Base-by-base conservation (phyloP, 306 rosid species). In the Trichosanthes cucumerina region DNA sequence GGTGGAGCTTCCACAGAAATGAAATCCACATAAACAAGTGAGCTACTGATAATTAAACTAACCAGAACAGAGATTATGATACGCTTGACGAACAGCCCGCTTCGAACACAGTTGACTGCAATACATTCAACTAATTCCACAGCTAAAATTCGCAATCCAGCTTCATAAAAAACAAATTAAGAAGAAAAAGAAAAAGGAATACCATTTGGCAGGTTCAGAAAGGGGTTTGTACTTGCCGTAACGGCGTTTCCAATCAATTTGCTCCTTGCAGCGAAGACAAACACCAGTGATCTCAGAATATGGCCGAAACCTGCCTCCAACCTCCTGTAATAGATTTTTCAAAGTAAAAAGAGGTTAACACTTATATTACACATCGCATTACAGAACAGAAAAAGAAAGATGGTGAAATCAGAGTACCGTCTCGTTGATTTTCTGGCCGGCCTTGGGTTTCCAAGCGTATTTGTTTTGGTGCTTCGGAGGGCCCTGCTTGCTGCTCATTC, bases 191-290 rank as follows among this genome's bases (percentile, higher is more conserved):
- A 2, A 24, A 41, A 7, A 21, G 11, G 16, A 24, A 36, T 77
- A 92, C 97, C 96, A 95, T 85, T 92, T 95, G 11, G 97, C 86
- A 12, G 97, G 98, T 78, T 92, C 89, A 18, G 87, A 43, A 53
- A 95, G 93, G 50, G 91, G 69, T 87, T 95, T 95, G 88, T 92
- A 95, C 75, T 92, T 95, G 4, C 97, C 97, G 54, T 92, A 92
- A 24, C 91, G 92, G 78, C 97, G 96, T 75, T 92, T 92, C 97
- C 97, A 92, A 19, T 95, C 99, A 49, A 95, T 89, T 79, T 95
- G 97, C 0, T 91, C 97, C 81, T 77, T 95, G 52, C 97, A 95
- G 43, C 99, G 97, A 38, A 82, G 91, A 79, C 99, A 95, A 5
- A 92, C 97, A 0, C 98, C 97, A 6, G 93, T 88, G 36, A 92